phyloP scores from a whole-genome alignment of 1,284 basidiomycete species.

The Papiliotrema fonsecae region DNA sequence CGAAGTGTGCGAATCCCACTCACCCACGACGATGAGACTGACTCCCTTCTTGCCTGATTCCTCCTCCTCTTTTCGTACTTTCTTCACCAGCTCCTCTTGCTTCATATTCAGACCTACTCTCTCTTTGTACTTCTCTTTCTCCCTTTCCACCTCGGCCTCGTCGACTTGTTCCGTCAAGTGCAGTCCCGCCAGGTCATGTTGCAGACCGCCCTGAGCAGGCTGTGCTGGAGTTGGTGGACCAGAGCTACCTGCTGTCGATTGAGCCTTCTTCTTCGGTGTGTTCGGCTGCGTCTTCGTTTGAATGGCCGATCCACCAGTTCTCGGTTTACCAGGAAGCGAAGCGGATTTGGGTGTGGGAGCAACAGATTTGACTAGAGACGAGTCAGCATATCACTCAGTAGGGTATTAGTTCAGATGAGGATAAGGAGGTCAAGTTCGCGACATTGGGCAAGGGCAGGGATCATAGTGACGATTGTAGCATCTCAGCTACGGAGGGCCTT shows the following conservation, averaged over 20 bases:
- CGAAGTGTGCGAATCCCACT: conserved; percentile 24
- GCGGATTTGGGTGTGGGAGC: conserved; percentile 23
- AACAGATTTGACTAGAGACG: conserved; percentile 24
- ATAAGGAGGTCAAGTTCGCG: neutral
- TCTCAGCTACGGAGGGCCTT: conserved; percentile 8
- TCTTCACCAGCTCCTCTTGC: conserved; percentile 77
- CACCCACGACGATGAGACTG: conserved; percentile 90
- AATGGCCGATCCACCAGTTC: conserved; percentile 10
- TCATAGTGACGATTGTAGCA: conserved; percentile 7
- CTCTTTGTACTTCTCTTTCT: conserved; percentile 52
- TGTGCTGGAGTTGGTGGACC: conserved; percentile 21
- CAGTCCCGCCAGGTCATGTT: conserved; percentile 63
- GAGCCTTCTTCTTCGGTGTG: conserved; percentile 14
- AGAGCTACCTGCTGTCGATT: conserved; percentile 20
- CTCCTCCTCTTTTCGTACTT: conserved; percentile 62
- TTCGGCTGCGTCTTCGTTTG: conserved; percentile 20
- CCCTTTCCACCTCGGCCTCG: conserved; percentile 48
- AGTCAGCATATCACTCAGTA: conserved; percentile 16
- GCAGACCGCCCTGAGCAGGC: conserved; percentile 46
- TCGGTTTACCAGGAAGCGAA: conserved; percentile 39
- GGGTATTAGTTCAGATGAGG: conserved; percentile 2
- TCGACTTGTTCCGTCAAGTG: conserved; percentile 56
- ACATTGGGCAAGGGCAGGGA: neutral
- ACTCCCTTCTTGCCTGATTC: conserved; percentile 63
- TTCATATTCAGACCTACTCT: conserved; percentile 64